Base-by-base conservation (phyloP, 2,329 filamentous ascomycete genomes). In the Salinomyces thailandicus region DNA sequence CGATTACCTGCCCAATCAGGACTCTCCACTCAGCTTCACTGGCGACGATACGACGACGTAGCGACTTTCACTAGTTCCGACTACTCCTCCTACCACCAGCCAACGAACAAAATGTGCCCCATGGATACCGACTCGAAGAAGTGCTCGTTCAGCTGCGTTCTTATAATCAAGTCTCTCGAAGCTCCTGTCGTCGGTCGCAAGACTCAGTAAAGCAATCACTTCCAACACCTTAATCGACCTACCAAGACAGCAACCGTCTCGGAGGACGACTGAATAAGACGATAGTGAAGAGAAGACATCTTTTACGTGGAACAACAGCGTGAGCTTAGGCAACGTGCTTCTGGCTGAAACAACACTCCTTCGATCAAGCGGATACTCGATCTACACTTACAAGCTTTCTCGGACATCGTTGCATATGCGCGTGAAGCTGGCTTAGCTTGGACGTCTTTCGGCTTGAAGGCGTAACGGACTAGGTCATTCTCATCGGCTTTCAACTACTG, bases 371-470 rank as follows among this genome's bases (percentile, higher is more conserved):
- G 13, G 15, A 35, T 13, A n/a, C 33, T 15, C 33, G n/a, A 27
- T 35, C 8, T 6, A 2, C 18, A 32, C 18, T 27, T 19, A 41
- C 36, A 20, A 32, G 18, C 27, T 30, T 8, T 30, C 27, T 8
- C 11, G 15, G 11, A 30, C 14, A 30, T 16, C 14, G 27, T 16
- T 17, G 33, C 48, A 46, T 32, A 50, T 52, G 51, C 42, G 33
- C 36, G 34, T 32, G 36, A 33, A 37, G 18, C 17, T 34, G 19
- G 37, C 35, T 35, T 33, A 41, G 41, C 30, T 32, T 37, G 19
- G 22, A 44, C 49, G 48, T 49, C 49, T 48, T 47, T 50, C 48
- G 47, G 44, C 50, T 46, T 43, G 44, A 53, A 54, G 51, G 51
- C 52, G 52, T 45, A 38, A 30, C 37, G 47, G 47, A 45, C 34